Conservation (phyloP, 169 alveolate genomes). For the Cryptosporidium parvum region DNA sequence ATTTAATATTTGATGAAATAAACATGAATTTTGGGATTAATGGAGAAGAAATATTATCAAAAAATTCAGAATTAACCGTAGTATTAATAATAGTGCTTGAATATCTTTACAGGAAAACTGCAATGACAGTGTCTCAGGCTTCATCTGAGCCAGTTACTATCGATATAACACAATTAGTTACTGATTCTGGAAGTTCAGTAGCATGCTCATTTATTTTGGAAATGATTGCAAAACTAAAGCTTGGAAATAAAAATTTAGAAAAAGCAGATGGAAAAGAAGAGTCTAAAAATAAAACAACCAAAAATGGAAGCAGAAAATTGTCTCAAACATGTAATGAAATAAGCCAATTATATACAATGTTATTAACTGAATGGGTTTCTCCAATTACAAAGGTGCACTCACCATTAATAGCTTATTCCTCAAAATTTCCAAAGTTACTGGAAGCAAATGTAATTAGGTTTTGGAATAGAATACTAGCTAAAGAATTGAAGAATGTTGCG, state of each 20-base stretch:
- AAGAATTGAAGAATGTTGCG: conserved; percentile 6
- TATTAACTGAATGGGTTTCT: conserved; percentile 59
- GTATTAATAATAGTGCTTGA: conserved; percentile 16
- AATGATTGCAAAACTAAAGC: conserved; percentile 28
- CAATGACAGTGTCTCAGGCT: conserved; percentile 19
- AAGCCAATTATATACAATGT: conserved; percentile 9
- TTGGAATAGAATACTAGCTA: conserved; percentile 21
- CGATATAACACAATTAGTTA: not conserved
- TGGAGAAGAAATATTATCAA: not conserved
- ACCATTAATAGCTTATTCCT: conserved; percentile 48
- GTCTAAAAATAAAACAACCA: not conserved
- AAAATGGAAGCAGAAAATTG: not conserved
- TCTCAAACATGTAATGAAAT: not conserved
- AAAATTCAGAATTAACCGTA: conserved; percentile 25
- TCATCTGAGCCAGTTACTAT: not conserved
- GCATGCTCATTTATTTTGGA: conserved; percentile 47
- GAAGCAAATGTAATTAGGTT: conserved; percentile 34
- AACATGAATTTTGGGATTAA: conserved; percentile 2
- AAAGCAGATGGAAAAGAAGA: not conserved
- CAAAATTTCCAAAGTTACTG: conserved; percentile 52
- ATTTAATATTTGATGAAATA: conserved; percentile 25
- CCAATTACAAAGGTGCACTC: conserved; percentile 63
- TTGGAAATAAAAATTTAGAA: not conserved
- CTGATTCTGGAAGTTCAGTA: conserved; percentile 22
- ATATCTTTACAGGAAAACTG: conserved; percentile 39